phyloP scores from a whole-genome alignment of 2,329 filamentous ascomycete genomes.

The Claviceps sp. region DNA sequence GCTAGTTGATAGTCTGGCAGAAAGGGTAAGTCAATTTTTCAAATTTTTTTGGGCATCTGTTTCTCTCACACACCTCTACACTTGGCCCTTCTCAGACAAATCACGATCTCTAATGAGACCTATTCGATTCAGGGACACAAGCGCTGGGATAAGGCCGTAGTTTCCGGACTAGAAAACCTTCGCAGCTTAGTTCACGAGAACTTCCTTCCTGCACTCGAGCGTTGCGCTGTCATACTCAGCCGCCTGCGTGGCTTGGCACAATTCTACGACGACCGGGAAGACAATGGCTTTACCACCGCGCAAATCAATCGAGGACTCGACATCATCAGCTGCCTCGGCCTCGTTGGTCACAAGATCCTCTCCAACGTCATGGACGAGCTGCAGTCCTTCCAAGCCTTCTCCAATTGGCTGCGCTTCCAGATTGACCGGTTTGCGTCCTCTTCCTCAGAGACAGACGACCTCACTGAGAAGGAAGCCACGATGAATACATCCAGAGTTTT shows the following conservation, averaged over 20 bases:
- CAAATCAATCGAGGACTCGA: constrained; percentile 56
- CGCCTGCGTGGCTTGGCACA: constrained; percentile 72
- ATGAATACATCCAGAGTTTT: constrained; percentile 63
- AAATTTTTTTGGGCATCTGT: neutral
- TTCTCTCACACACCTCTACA: neutral
- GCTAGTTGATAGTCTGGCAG: constrained; percentile 70
- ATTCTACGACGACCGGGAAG: constrained; percentile 55
- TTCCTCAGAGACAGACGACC: constrained; percentile 52
- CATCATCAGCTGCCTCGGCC: constrained; percentile 58
- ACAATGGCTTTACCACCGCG: constrained; percentile 51
- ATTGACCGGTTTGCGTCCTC: constrained; percentile 62
- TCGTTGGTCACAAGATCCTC: constrained; percentile 63
- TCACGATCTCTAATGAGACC: neutral
- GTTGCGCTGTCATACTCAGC: constrained; percentile 67
- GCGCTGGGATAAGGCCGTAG: constrained; percentile 83
- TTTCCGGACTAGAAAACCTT: constrained; percentile 63
- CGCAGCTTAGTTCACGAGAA: constrained; percentile 73
- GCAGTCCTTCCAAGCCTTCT: constrained; percentile 64
- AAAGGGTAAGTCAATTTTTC: constrained; percentile 44
- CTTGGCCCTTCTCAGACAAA: neutral
- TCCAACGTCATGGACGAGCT: constrained; percentile 63
- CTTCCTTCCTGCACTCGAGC: constrained; percentile 75
- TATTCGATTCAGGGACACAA: constrained; percentile 57
- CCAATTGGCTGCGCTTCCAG: constrained; percentile 69
- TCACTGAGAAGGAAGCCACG: constrained; percentile 62